Conservation (phyloP, 306 rosid species). For the Trifolium pratense region DNA sequence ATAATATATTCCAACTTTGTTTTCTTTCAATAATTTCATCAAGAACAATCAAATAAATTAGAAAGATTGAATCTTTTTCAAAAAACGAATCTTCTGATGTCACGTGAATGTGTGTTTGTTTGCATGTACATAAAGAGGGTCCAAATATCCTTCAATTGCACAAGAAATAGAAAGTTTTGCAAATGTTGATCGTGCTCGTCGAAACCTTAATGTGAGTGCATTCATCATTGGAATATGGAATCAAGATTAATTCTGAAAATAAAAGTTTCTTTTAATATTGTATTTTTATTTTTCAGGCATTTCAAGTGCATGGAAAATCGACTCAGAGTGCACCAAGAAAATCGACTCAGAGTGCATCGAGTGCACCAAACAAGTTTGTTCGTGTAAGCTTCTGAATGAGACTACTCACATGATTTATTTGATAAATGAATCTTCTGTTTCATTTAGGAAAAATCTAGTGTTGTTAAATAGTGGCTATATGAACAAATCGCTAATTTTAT, state of each 20-base stretch:
- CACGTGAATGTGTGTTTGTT: constrained; percentile 40
- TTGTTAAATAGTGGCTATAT: no score
- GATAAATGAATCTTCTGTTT: constrained; percentile 20
- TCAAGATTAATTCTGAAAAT: no score
- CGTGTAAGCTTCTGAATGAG: neutral
- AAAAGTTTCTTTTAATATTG: no score
- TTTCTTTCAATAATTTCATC: no score
- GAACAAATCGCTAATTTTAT: no score
- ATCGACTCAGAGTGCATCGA: constrained; percentile 71
- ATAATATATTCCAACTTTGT: no score
- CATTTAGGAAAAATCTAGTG: no score
- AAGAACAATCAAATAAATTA: no score
- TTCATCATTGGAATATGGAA: no score
- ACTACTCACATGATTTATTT: constrained; percentile 22
- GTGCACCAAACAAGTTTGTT: constrained; percentile 65
- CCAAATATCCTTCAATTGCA: constrained; percentile 83
- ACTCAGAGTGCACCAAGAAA: constrained; percentile 53
- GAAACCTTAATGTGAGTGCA: no score
- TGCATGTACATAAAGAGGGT: constrained; percentile 71
- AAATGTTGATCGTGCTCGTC: no score
- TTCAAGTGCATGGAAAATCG: constrained; percentile 77
- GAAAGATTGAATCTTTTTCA: neutral
- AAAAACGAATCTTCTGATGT: constrained; percentile 22
- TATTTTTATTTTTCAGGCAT: constrained; percentile 56
- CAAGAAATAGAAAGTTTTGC: constrained; percentile 61